Evolutionary conservation across 2,329 filamentous ascomycete species (phyloP).

Genomic region (Penicillium sp.): DNA sequence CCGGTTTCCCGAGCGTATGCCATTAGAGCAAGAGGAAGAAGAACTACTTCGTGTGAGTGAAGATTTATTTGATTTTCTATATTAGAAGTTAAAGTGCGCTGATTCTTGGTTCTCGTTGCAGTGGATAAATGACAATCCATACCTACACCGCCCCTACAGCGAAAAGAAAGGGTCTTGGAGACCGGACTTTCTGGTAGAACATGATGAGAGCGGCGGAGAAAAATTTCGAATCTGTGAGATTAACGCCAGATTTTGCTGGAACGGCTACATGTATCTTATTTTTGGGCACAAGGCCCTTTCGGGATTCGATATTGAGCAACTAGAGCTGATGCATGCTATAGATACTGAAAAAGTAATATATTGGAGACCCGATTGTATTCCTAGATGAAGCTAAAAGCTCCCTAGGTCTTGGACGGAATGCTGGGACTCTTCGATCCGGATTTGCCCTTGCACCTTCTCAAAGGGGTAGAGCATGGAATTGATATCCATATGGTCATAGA

Average conservation of each 20-base stretch:
- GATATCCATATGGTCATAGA: conserved; percentile 14
- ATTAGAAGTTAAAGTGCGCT: background rate
- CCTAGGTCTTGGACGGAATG: conserved; percentile 11
- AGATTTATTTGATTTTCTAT: background rate
- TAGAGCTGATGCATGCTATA: conserved; percentile 1
- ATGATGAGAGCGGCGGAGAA: background rate
- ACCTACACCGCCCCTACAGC: conserved; percentile 1
- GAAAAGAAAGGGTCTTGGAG: conserved; percentile 28
- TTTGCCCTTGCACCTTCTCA: conserved; percentile 22
- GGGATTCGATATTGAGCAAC: conserved; percentile 1
- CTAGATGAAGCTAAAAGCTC: background rate
- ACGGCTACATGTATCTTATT: conserved; percentile 18
- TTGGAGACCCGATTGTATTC: background rate
- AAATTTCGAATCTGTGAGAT: conserved; percentile 30
- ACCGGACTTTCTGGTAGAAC: conserved; percentile 31
- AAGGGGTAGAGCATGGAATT: conserved; percentile 18
- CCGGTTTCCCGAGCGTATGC: conserved; percentile 30
- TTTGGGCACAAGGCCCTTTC: conserved; percentile 15
- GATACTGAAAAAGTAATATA: conserved; percentile 14
- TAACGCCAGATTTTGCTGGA: conserved; percentile 30
- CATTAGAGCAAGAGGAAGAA: conserved; percentile 31
- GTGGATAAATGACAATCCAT: conserved; percentile 7
- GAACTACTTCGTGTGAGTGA: conserved; percentile 23
- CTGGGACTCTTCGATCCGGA: conserved; percentile 12
- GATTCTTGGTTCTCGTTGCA: background rate